Base-by-base conservation (phyloP, 2,329 filamentous ascomycete species). In the Scedosporium boydii region DNA sequence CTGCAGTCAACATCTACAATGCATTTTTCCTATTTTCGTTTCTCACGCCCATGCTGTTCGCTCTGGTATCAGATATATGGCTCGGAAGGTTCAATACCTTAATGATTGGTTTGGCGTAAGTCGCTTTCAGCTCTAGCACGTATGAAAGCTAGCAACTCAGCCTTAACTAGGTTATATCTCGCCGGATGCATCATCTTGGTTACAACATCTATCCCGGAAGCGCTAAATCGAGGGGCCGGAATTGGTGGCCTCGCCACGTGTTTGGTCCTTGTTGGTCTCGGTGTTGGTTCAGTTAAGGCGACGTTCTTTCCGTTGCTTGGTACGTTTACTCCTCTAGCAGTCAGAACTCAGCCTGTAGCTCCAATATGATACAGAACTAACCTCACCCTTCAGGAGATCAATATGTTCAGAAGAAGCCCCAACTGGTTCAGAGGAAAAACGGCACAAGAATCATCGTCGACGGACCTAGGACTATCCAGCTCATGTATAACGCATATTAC, bases 201-300 rank as follows among this genome's bases (percentile, higher is more conserved):
- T 78, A 65, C 70, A 72, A 59, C 38, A 2, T 59, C 57, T 18
- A n/a, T 59, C 10, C 57, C 57, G 7, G 18, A 56, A 62, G 59
- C 61, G 48, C 27, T 63, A 55, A 26, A 58, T 34, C 18, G 53
- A 55, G 59, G 56, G 26, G 26, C 59, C 38, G 48, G 63, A 46
- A 12, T 53, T 51, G 63, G 63, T 62, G 44, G 59, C 41, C 6
- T 63, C 44, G 62, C 42, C 12, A 23, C 46, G 29, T 21, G 48
- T 26, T 34, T 41, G 29, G 67, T 80, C 44, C 64, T 74, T 60
- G 76, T 80, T 59, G 78, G 78, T 21, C 71, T 90, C 14, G 88
- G 88, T 46, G 90, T 88, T 1, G 88, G 88, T 64, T 87, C 87
- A 63, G 90, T 91, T 79, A 91, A 91, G 76, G 75, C 86, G 42